phyloP scores from a whole-genome alignment of 2,329 filamentous ascomycete species.

The Verticillium nonalfalfae region DNA sequence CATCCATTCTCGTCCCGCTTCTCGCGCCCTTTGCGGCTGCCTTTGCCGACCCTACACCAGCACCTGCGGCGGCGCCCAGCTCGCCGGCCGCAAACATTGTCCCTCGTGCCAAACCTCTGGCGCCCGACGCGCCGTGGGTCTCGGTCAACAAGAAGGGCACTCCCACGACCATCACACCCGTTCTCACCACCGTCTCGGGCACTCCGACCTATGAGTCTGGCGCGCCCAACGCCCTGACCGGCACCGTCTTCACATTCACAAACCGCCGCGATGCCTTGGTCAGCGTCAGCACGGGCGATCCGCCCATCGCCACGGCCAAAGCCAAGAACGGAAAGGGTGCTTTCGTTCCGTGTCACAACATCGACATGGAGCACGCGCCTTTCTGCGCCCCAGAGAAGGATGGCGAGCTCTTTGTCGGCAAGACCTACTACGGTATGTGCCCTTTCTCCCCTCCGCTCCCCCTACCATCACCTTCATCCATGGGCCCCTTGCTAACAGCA shows the following conservation, averaged over 20 bases:
- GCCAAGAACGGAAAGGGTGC: constrained; percentile 34
- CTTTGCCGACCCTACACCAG: not conserved
- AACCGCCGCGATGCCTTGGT: constrained; percentile 27
- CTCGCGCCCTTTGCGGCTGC: not conserved
- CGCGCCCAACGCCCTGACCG: constrained; percentile 40
- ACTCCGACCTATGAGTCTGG: constrained; percentile 29
- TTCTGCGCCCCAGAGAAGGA: constrained; percentile 43
- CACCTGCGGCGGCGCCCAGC: constrained; percentile 18
- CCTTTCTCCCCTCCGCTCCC: not conserved
- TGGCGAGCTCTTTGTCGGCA: constrained; percentile 34
- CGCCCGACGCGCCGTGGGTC: constrained; percentile 43
- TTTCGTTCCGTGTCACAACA: constrained; percentile 44
- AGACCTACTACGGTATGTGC: constrained; percentile 44
- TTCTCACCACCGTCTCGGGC: constrained; percentile 37
- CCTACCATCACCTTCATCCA: not conserved
- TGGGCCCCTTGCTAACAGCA: not conserved
- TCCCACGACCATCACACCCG: constrained; percentile 43
- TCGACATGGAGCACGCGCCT: constrained; percentile 37
- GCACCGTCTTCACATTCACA: constrained; percentile 30
- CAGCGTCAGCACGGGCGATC: constrained; percentile 33
- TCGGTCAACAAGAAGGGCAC: constrained; percentile 39
- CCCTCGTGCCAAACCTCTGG: constrained; percentile 5
- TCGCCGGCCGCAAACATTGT: constrained; percentile 14
- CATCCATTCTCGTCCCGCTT: not conserved
- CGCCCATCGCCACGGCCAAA: constrained; percentile 36